phyloP scores from a whole-genome alignment of 495 filamentous ascomycete species.

The Penicillium soppii region DNA sequence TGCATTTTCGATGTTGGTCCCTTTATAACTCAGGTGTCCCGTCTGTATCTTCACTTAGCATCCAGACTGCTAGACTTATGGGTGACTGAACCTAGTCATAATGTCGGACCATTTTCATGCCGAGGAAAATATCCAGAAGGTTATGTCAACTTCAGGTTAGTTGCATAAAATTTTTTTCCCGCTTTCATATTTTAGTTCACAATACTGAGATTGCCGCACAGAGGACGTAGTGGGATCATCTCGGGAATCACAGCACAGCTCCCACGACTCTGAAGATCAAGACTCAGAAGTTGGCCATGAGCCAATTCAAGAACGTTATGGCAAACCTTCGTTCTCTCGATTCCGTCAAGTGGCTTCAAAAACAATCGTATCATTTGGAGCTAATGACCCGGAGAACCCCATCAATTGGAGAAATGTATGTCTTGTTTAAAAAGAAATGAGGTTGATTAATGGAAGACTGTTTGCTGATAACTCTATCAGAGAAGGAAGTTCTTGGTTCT shows the following conservation, averaged over 20 bases:
- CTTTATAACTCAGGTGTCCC: slow-evolving; percentile 10
- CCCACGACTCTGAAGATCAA: slow-evolving; percentile 14
- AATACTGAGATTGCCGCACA: not conserved
- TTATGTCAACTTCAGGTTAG: slow-evolving; percentile 24
- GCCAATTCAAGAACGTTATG: slow-evolving; percentile 31
- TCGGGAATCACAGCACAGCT: slow-evolving; percentile 13
- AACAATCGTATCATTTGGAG: slow-evolving; percentile 39
- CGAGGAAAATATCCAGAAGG: slow-evolving; percentile 26
- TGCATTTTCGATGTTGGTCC: slow-evolving; percentile 7
- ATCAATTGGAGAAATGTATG: slow-evolving; percentile 55
- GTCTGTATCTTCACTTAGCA: slow-evolving; percentile 5
- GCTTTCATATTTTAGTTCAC: not conserved
- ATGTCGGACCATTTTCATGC: slow-evolving; percentile 21
- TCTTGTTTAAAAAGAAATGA: not conserved
- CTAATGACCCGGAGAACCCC: slow-evolving; percentile 65
- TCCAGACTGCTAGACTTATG: slow-evolving; percentile 1
- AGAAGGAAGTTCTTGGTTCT: slow-evolving; percentile 58
- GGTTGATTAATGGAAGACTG: not conserved
- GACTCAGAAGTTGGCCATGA: slow-evolving; percentile 27
- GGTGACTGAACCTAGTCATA: not conserved
- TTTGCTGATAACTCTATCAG: slow-evolving; percentile 23
- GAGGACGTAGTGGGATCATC: slow-evolving; percentile 15
- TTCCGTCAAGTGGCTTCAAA: slow-evolving; percentile 34
- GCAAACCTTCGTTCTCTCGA: slow-evolving; percentile 26
- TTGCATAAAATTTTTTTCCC: not conserved